phyloP scores from a whole-genome alignment of 768 basidiomycete species.

The Pleurotus eryngii region DNA sequence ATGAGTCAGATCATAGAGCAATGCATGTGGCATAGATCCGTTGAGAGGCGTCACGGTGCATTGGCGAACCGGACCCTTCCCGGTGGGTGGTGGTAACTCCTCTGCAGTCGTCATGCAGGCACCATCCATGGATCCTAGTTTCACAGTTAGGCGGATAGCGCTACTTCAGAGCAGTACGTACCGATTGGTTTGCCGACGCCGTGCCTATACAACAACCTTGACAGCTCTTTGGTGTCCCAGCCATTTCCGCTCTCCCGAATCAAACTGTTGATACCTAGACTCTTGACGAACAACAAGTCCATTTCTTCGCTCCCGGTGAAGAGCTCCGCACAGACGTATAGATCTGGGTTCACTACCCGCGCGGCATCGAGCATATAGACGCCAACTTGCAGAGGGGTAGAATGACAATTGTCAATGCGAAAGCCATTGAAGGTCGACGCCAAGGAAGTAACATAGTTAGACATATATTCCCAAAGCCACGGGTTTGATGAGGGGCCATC shows the following conservation, averaged over 20 bases:
- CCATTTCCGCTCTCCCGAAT: slow-evolving; percentile 95
- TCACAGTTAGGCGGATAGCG: no score
- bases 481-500: slow-evolving; percentile 76
- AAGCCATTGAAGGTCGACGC: slow-evolving; percentile 91
- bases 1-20: slow-evolving; percentile 94
- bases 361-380: slow-evolving; percentile 90
- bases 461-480: slow-evolving; percentile 94
- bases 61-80: slow-evolving; percentile 72
- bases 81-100: slow-evolving; percentile 78
- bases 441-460: slow-evolving; percentile 73
- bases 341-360: slow-evolving; percentile 79
- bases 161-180: slow-evolving; percentile 25
- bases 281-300: slow-evolving; percentile 88
- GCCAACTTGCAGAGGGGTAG: slow-evolving; percentile 96
- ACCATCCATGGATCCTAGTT: slow-evolving; percentile 85
- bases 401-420: slow-evolving; percentile 98
- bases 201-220: slow-evolving; percentile 82
- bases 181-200: slow-evolving; percentile 94
- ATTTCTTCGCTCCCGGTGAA: slow-evolving; percentile 95
- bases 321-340: slow-evolving; percentile 97
- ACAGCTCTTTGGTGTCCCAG: slow-evolving; percentile 86
- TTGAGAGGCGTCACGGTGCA: slow-evolving; percentile 77
- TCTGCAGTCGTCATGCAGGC: slow-evolving; percentile 77
- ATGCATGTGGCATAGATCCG: slow-evolving; percentile 87
- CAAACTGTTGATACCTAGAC: slow-evolving; percentile 89